Evolutionary conservation across 192 early-diverging fungal species (phyloP).

Genomic region (Backusella circina): DNA sequence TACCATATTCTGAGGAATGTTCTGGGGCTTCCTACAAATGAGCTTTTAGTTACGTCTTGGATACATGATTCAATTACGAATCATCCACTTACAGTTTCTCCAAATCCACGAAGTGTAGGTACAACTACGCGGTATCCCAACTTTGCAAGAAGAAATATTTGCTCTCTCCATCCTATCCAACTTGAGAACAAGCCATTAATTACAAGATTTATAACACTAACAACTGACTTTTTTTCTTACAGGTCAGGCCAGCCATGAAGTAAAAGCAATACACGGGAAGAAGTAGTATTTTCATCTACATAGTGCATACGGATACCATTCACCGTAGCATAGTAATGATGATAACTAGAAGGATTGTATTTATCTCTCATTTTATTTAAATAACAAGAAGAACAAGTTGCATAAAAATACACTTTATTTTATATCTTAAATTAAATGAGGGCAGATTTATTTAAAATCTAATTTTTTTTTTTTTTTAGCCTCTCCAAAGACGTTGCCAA

Average conservation of each 20-base stretch:
- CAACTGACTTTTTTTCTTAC: not conserved
- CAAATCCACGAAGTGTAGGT: constrained; percentile 44
- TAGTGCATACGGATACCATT: constrained; percentile 32
- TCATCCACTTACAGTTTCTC: constrained; percentile 34
- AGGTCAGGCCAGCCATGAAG: constrained; percentile 32
- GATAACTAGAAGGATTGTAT: constrained; percentile 10
- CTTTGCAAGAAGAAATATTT: constrained; percentile 44
- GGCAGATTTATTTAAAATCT: not conserved
- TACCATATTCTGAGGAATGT: constrained; percentile 30
- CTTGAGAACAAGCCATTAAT: not conserved
- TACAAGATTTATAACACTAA: not conserved
- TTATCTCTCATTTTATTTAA: not conserved
- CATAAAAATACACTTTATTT: not conserved
- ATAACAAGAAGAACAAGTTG: not conserved
- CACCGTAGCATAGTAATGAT: constrained; percentile 14
- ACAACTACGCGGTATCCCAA: constrained; percentile 56
- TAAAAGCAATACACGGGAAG: constrained; percentile 6
- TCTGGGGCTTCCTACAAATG: constrained; percentile 12
- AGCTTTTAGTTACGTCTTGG: not conserved
- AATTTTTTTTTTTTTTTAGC: not conserved
- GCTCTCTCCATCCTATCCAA: constrained; percentile 28
- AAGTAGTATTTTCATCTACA: constrained; percentile 24
- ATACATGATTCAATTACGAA: not conserved
- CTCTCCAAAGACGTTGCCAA: not conserved
- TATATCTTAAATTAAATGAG: not conserved